Evolutionary conservation across 2,329 filamentous ascomycete species (phyloP).

Genomic region (Fusarium transvaalense): DNA sequence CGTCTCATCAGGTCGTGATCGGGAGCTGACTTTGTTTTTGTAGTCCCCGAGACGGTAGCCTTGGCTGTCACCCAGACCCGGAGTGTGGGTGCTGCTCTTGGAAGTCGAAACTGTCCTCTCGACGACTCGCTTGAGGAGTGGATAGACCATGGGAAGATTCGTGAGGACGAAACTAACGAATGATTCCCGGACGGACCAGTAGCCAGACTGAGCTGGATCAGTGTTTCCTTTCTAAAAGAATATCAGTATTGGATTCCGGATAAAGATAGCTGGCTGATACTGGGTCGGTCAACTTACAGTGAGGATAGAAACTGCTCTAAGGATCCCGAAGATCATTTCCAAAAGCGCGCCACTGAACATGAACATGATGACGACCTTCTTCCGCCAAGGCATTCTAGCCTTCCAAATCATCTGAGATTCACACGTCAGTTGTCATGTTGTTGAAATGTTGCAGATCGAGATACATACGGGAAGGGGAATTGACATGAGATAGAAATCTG

Average conservation of each 20-base stretch:
- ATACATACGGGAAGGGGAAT: not conserved
- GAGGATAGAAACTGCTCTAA: not conserved
- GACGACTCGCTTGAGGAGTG: not conserved
- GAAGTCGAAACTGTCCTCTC: not conserved
- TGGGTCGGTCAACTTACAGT: not conserved
- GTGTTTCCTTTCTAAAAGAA: not conserved
- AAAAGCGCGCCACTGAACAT: slow-evolving; percentile 1
- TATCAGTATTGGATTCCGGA: not conserved
- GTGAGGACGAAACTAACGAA: slow-evolving; percentile 2
- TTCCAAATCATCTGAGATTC: not conserved
- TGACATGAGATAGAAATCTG: not conserved
- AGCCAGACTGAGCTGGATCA: not conserved
- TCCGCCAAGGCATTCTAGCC: slow-evolving; percentile 1
- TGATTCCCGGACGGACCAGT: slow-evolving; percentile 1
- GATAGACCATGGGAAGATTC: slow-evolving; percentile 3
- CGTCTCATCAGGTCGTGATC: not conserved
- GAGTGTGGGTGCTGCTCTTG: not conserved
- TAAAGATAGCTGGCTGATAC: accelerated
- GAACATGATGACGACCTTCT: slow-evolving; percentile 6
- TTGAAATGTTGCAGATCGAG: too few relatives aligned
- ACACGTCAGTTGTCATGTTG: not conserved
- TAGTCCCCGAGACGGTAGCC: not conserved
- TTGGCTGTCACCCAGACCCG: not conserved
- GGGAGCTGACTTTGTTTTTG: not conserved
- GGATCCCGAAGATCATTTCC: slow-evolving; percentile 1